Conservation (phyloP, 345 rosid genomes). For the Populus simonii region DNA sequence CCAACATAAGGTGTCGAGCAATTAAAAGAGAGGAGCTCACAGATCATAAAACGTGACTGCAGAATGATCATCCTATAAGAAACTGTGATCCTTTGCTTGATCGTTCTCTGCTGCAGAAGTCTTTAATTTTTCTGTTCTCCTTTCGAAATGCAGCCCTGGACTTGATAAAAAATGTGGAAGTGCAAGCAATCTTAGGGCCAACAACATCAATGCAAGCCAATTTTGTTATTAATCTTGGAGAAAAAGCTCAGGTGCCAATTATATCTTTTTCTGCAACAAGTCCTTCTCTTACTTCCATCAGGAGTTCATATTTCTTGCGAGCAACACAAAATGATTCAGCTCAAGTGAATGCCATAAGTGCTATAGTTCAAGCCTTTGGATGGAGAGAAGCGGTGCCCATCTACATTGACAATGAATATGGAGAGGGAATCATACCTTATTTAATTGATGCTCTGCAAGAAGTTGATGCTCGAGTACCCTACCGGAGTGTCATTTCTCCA, state of each 20-base stretch:
- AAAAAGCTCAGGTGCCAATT: slow-evolving; percentile 47
- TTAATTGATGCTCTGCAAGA: slow-evolving; percentile 38
- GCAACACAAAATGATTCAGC: slow-evolving; percentile 39
- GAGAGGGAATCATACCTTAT: slow-evolving; percentile 39
- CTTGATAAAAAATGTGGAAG: slow-evolving; percentile 42
- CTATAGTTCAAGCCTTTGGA: slow-evolving; percentile 31
- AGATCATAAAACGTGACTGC: neutral
- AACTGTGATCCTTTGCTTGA: neutral
- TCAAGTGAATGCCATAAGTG: slow-evolving; percentile 45
- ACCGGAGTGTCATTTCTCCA: slow-evolving; percentile 32
- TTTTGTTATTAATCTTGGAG: slow-evolving; percentile 31
- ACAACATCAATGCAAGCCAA: slow-evolving; percentile 41
- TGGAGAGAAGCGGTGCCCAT: slow-evolving; percentile 48
- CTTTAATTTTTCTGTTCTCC: neutral
- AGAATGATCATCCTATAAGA: neutral
- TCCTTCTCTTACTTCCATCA: slow-evolving; percentile 31
- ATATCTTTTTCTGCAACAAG: slow-evolving; percentile 46
- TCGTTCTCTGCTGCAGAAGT: neutral
- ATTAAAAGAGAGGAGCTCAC: neutral
- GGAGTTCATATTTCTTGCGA: slow-evolving; percentile 38
- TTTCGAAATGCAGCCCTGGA: slow-evolving; percentile 28
- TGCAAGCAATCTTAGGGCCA: slow-evolving; percentile 64
- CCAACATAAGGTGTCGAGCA: neutral
- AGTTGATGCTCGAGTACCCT: slow-evolving; percentile 11
- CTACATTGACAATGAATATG: slow-evolving; percentile 37